These are phyloP conservation scores for Pisolithus sp. DNA, from an alignment of 768 basidiomycete species.

Conservation along the genomic window DNA sequence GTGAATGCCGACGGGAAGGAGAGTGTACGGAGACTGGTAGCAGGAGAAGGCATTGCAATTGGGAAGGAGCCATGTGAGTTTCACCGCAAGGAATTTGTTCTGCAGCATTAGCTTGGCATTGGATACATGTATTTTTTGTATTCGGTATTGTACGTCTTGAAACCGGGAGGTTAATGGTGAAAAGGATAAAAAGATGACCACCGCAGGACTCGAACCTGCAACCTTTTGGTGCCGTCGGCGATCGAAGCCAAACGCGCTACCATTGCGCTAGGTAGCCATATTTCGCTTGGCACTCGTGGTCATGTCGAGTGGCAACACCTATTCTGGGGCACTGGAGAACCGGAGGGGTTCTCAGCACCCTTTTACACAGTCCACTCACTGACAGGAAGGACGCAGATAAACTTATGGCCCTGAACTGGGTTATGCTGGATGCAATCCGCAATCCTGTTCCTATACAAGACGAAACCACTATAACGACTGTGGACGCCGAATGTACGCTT, in stretches of 20 bases:
- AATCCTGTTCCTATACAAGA: conserved; percentile 58
- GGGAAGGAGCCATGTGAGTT: conserved; percentile 59
- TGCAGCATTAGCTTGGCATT: conserved; percentile 4
- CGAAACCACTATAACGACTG: conserved; percentile 51
- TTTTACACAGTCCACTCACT: neutral
- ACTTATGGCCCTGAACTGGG: conserved; percentile 75
- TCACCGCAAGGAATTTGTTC: conserved; percentile 30
- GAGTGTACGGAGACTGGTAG: conserved; percentile 27
- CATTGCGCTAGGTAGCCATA: conserved; percentile 82
- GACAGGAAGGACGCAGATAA: neutral
- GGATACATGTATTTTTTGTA: neutral
- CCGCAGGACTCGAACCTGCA: conserved; percentile 97
- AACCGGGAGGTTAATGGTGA: neutral
- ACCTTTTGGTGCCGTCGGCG: conserved; percentile 79
- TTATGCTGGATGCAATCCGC: conserved; percentile 51
- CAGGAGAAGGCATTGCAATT: conserved; percentile 49
- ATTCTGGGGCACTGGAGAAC: too few relatives aligned
- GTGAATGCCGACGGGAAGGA: conserved; percentile 33
- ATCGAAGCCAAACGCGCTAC: conserved; percentile 95
- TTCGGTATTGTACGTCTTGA: neutral
- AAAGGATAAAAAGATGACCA: conserved; percentile 46
- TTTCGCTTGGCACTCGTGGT: neutral
- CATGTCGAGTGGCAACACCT: too few relatives aligned
- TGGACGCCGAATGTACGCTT: conserved; percentile 56
- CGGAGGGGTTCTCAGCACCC: neutral